Conservation (phyloP, 2,329 filamentous ascomycete species). For the Colletotrichum plurivorum region DNA sequence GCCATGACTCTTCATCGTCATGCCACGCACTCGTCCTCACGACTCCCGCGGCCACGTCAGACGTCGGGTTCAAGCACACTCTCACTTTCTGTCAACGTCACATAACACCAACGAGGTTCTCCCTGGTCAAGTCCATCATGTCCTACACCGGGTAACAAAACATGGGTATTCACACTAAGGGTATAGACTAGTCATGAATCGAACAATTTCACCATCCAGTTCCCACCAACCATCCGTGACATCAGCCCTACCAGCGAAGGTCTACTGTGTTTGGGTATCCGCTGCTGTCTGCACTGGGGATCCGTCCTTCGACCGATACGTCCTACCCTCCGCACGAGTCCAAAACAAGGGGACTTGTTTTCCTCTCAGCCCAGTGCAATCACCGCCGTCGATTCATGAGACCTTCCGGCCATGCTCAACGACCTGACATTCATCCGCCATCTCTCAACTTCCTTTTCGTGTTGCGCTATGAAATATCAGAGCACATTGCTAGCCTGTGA, state of each 20-base stretch:
- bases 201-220: conserved; percentile 35
- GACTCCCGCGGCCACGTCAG: too few relatives aligned
- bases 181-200: conserved; percentile 43
- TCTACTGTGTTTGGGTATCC: conserved; percentile 1
- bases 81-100: background rate
- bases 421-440: conserved; percentile 23
- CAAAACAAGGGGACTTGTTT: too few relatives aligned
- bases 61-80: too few relatives aligned
- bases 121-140: background rate
- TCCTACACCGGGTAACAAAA: conserved; percentile 5
- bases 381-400: conserved; percentile 12
- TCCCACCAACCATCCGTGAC: conserved; percentile 11
- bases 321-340: background rate
- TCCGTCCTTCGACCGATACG: conserved; percentile 5
- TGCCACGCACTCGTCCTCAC: too few relatives aligned
- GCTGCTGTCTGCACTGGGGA: background rate
- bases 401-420: conserved; percentile 25
- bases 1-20: too few relatives aligned
- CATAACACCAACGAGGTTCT: background rate
- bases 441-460: conserved; percentile 38
- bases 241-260: background rate
- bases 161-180: conserved; percentile 37
- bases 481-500: conserved; percentile 28
- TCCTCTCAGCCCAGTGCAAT: background rate
- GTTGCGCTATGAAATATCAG: conserved; percentile 35